Evolutionary conservation across 2,329 filamentous ascomycete species (phyloP), one percentile per base, ranked within the genome.

Genomic region (Colletotrichum coccodes): DNA sequence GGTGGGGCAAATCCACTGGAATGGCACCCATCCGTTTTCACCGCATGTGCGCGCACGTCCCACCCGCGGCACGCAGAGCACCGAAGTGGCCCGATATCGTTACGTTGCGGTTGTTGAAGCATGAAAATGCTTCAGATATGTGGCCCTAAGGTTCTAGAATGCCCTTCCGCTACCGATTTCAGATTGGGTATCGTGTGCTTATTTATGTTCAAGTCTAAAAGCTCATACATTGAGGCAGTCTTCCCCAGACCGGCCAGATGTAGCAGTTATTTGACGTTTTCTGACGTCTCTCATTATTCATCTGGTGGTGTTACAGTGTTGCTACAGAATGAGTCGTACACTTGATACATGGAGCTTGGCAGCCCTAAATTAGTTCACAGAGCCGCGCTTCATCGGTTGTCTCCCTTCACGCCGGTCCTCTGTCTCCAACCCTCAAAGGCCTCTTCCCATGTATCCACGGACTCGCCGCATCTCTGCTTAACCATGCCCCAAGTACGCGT

Each of bases 401-500:
- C 64, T 16, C 44, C 57, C 32, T 63, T 63, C 23, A 28, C 36
- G 12, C 34, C 67, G 16, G 52, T 57, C 44, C 58, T 44, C 52
- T 32, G 44, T 18, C 58, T 63, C 92, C 93, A 94, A 42, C 79
- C 80, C 71, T 87, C 85, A 53, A 94, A 77, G 2, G 90, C 91
- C 67, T 87, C 84, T 75, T 94, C 90, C 86, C 91, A 94, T 18
- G 83, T 85, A 47, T 84, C 81, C 2, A 83, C 84, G 44, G 84
- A 81, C 54, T 86, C 87, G 11, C 84, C 88, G 77, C 96, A 98
- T 73, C 94, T 86, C 75, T 95, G 92, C 46, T 86, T 87, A 3
- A 98, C 86, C 30, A 97, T 78, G 0, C 86, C 85, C 95, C 96
- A 98, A 1, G 93, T 97, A 77, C 94, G 88, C 58, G 88, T 86